Evolutionary conservation across 371 early-diverging fungal species (phyloP), one percentile per base, ranked within the genome.

Genomic region (Mortierella sp.): DNA sequence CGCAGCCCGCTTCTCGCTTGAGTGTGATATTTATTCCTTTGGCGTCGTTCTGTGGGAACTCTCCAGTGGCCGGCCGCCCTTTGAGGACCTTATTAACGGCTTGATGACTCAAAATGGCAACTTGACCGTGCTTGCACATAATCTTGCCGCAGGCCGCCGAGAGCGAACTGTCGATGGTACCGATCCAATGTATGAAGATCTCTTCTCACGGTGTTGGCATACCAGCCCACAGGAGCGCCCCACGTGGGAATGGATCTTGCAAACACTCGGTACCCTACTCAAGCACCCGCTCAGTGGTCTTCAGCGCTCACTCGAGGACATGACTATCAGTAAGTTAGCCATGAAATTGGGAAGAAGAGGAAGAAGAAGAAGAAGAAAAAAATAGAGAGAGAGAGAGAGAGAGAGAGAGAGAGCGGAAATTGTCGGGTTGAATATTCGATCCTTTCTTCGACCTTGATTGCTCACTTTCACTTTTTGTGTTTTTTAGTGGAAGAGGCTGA

Each of bases 11-110:
- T 72, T 72, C 55, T 29, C 79, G 1, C n/a, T 30, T 21, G 79
- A 79, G n/a, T 72, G 72, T 16, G 79, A 79, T 45, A 66, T 79
- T 45, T 79, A 79, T 26, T 79, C 79, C 1, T 65, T 79, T 4
- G 79, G 79, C 4, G 43, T 79, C 25, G 70, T 79, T 29, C 46
- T 79, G 4, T 79, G 79, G 79, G 79, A 79, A 43, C 72, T 79
- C n/a, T 79, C 79, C 47, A 72, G 73, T 26, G 79, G 79, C 25
- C 64, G 70, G 11, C 72, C 79, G 6, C 79, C 79, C 0, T 79
- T 63, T 19, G 66, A 72, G 11, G 72, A 72, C 2, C 45, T 79
- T 28, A 59, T 70, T 53, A 71, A 66, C 1, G 60, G 63, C 5
- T 30, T 65, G 18, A 68, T 64, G 45, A 62, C 62, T 19, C 73